Base-by-base conservation (phyloP, 148 eudicot species). In the Camellia japonica region DNA sequence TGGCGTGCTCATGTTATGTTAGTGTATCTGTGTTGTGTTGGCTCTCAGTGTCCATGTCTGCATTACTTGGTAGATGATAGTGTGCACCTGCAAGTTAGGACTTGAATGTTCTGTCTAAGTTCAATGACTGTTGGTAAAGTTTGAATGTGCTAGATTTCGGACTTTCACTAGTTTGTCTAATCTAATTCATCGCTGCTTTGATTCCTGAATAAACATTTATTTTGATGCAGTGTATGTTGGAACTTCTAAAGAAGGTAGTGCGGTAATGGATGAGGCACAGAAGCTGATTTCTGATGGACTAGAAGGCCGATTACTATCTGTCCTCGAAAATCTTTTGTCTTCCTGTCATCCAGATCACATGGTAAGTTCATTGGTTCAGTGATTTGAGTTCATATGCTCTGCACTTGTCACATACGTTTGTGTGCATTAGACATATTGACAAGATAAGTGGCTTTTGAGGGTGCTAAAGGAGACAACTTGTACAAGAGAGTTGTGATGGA, bases 281-380 rank as follows among this genome's bases (percentile, higher is more conserved):
- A 84, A 85, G 82, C 89, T 94, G 71, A 82, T 96, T 78, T 86
- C 95, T 72, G 95, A 87, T 78, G 99, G 99, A 44, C 78, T 96
- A 30, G 98, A 96, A 88, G 74, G 81, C 73, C 89, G 86, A 75
- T 83, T 96, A 82, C 83, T 92, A 76, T 83, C 89, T 71, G 79
- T 89, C 61, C 86, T 96, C 6, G 74, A 88, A 63, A 87, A 79
- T 63, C 93, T 90, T 65, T 63, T 94, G 54, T 83, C 88, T 14
- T 79, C 91, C 64, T 78, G 82, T 77, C 88, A 88, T 80, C 94
- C 98, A 12, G 93, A 90, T 82, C 77, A 91, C 75, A 92, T 96
- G 98, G 99, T 93, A 86, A 80, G 89, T 84, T 80, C 55, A 56
- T 5, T 63, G 78, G 56, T 68, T 81, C 10, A 5, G 19, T 47